These are phyloP conservation scores for Davidsoniella neocaledoniae DNA, from an alignment of 2,329 filamentous ascomycete species.

Conservation along the genomic window DNA sequence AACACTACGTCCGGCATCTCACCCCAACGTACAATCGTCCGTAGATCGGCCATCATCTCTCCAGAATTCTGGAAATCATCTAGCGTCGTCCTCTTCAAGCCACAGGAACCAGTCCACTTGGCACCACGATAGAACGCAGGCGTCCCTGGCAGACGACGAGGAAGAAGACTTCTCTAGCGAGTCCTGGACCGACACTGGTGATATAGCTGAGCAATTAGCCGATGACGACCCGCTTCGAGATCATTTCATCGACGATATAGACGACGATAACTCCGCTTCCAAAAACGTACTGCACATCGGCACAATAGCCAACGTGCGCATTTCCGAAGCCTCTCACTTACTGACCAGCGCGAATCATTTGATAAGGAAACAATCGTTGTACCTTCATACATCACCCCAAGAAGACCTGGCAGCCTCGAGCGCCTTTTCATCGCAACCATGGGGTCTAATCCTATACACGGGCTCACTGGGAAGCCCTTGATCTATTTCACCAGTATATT, in stretches of 20 bases:
- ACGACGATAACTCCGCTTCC: constrained; percentile 39
- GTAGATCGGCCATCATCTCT: constrained; percentile 5
- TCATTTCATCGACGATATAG: constrained; percentile 48
- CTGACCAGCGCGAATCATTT: constrained; percentile 20
- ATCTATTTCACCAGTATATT: constrained; percentile 95
- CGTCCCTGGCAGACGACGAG: constrained; percentile 17
- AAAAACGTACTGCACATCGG: constrained; percentile 3
- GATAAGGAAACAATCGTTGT: constrained; percentile 70
- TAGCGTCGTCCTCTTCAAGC: constrained; percentile 2
- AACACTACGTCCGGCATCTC: constrained; percentile 34
- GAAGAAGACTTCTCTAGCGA: constrained; percentile 43
- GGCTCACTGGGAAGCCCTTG: constrained; percentile 87
- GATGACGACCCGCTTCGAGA: constrained; percentile 67
- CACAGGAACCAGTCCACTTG: constrained; percentile 5
- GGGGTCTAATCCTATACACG: constrained; percentile 66
- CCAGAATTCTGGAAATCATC: constrained; percentile 27
- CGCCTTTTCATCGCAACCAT: constrained; percentile 69
- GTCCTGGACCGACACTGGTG: constrained; percentile 86
- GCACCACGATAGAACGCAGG: constrained; percentile 1
- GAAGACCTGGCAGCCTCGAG: constrained; percentile 47
- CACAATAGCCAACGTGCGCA: constrained; percentile 21
- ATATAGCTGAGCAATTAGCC: constrained; percentile 79
- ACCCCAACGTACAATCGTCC: not conserved
- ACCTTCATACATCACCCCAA: constrained; percentile 44
- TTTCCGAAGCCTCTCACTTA: constrained; percentile 34